phyloP scores from a whole-genome alignment of 805 yeast genomes.

The Cyberlindnera mrakii region DNA sequence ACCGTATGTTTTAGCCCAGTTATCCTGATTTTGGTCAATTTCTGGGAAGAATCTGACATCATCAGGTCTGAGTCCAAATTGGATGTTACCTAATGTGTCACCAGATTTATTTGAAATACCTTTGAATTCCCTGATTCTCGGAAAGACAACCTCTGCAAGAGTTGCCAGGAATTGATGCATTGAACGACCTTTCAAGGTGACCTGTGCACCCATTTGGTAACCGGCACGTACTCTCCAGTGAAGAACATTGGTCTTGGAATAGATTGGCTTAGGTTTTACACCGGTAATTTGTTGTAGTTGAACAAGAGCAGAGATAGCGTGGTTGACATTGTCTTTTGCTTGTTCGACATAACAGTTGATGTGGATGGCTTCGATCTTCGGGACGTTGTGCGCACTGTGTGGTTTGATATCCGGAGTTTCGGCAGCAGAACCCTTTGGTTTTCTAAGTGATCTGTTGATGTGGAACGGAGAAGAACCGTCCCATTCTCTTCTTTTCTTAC shows the following conservation, averaged over 20 bases:
- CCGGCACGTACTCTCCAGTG: constrained; percentile 86
- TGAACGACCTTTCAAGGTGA: constrained; percentile 67
- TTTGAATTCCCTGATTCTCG: constrained; percentile 81
- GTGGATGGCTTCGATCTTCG: constrained; percentile 59
- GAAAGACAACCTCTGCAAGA: constrained; percentile 85
- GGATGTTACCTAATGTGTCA: constrained; percentile 77
- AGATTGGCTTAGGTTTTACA: constrained; percentile 66
- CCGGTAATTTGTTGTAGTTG: constrained; percentile 95
- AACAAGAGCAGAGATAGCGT: constrained; percentile 68
- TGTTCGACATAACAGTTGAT: constrained; percentile 73
- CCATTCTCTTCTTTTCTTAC: constrained; percentile 78
- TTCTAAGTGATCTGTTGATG: constrained; percentile 68
- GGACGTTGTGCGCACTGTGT: constrained; percentile 63
- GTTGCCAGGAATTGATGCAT: constrained; percentile 84
- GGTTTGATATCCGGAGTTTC: constrained; percentile 72
- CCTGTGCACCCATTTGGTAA: constrained; percentile 86
- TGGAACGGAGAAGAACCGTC: constrained; percentile 86
- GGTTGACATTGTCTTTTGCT: constrained; percentile 63
- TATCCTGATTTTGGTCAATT: constrained; percentile 81
- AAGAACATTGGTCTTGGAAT: constrained; percentile 73
- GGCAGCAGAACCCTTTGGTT: constrained; percentile 69
- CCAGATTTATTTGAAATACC: constrained; percentile 78
- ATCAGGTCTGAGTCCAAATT: constrained; percentile 75
- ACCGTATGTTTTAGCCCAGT: constrained; percentile 84
- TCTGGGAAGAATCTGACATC: constrained; percentile 87